Conservation (phyloP, 805 yeast species). For the Saturnispora bothae region DNA sequence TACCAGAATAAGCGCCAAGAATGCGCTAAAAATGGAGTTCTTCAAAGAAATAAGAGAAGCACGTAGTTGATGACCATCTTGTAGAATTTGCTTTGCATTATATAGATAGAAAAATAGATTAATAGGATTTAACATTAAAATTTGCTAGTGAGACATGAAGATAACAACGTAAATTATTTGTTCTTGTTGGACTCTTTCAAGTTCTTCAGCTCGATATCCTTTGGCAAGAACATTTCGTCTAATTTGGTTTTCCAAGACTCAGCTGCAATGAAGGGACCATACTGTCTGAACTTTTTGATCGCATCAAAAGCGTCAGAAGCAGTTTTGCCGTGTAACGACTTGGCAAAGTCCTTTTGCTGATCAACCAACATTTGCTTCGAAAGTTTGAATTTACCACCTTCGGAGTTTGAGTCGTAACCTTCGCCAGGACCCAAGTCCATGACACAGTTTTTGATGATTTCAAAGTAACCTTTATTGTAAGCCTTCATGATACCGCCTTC, state of each 20-base stretch:
- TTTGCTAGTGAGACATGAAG: background rate
- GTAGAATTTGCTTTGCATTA: too few relatives aligned
- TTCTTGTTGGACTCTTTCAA: slow-evolving; percentile 5
- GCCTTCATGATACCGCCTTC: slow-evolving; percentile 74
- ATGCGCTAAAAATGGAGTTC: slow-evolving; percentile 47
- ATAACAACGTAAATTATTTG: background rate
- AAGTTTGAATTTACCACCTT: slow-evolving; percentile 22
- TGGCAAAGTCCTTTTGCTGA: slow-evolving; percentile 13
- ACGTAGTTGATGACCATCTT: background rate
- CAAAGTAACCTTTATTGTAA: slow-evolving; percentile 60
- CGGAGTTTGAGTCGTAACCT: slow-evolving; percentile 44
- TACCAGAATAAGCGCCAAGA: slow-evolving; percentile 47
- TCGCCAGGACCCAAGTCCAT: slow-evolving; percentile 62
- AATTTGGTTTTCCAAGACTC: slow-evolving; percentile 32
- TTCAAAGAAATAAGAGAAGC: slow-evolving; percentile 27
- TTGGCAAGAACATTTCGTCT: slow-evolving; percentile 29
- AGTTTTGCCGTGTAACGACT: slow-evolving; percentile 25
- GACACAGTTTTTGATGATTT: slow-evolving; percentile 47
- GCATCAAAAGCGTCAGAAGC: slow-evolving; percentile 28
- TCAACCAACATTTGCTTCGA: slow-evolving; percentile 23
- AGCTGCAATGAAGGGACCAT: slow-evolving; percentile 46
- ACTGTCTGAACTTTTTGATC: slow-evolving; percentile 57
- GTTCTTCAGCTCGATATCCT: slow-evolving; percentile 19
- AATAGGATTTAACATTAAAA: background rate
- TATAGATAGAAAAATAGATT: too few relatives aligned